phyloP scores from a whole-genome alignment of 192 early-diverging fungal genomes.

The Dispira parvispora region DNA sequence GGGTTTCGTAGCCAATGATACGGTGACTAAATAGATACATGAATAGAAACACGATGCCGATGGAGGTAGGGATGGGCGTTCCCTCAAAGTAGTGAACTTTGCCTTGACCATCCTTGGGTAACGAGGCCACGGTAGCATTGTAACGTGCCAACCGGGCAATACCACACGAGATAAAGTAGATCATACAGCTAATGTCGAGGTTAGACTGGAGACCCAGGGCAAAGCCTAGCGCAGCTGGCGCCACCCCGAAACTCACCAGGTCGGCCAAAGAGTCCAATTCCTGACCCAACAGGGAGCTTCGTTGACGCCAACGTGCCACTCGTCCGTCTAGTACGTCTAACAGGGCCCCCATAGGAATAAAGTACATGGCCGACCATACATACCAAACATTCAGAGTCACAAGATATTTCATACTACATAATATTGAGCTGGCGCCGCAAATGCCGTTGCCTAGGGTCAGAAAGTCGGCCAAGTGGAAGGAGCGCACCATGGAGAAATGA shows the following conservation, averaged over 20 bases:
- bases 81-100: constrained; percentile 79
- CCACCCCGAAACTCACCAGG: constrained; percentile 65
- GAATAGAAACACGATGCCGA: constrained; percentile 46
- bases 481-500: constrained; percentile 33
- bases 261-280: constrained; percentile 84
- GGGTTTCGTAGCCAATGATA: constrained; percentile 22
- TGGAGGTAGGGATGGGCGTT: constrained; percentile 71
- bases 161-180: constrained; percentile 75
- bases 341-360: constrained; percentile 48
- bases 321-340: constrained; percentile 65
- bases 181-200: constrained; percentile 56
- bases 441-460: constrained; percentile 76
- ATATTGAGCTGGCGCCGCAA: constrained; percentile 54
- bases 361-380: constrained; percentile 39
- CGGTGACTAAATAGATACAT: constrained; percentile 32
- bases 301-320: constrained; percentile 66
- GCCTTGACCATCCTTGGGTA: constrained; percentile 56
- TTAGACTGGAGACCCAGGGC: constrained; percentile 70
- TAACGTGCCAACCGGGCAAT: constrained; percentile 73
- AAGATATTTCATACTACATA: constrained; percentile 55
- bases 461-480: constrained; percentile 66
- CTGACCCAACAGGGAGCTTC: constrained; percentile 61
- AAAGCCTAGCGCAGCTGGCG: constrained; percentile 69
- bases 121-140: constrained; percentile 71
- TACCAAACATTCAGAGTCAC: constrained; percentile 41